Conservation (phyloP, 257 asterid species). For the Cynanchum wilfordii region DNA sequence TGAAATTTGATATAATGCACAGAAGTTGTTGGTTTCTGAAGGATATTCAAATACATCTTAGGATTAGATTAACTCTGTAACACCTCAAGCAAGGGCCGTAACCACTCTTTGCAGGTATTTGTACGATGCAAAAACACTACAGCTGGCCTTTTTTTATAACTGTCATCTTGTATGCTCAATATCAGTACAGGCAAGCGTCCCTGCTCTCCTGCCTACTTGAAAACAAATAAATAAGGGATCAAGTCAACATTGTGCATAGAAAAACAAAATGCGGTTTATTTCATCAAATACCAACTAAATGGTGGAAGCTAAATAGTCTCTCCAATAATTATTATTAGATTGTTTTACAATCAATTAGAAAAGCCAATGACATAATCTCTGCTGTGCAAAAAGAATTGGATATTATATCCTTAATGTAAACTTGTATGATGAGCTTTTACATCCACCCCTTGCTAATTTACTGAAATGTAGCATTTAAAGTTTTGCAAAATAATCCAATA, state of each 20-base stretch:
- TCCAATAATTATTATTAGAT: background rate
- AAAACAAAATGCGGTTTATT: background rate
- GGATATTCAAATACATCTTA: background rate
- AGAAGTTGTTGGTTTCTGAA: slow-evolving; percentile 15
- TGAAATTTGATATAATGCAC: slow-evolving; percentile 25
- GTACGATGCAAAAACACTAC: slow-evolving; percentile 87
- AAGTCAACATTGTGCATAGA: background rate
- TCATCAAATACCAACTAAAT: background rate
- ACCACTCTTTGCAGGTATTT: slow-evolving; percentile 86
- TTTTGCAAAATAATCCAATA: background rate
- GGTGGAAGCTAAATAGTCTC: background rate
- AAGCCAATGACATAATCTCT: background rate
- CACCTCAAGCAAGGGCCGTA: slow-evolving; percentile 89
- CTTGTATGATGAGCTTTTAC: background rate
- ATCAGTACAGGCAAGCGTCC: slow-evolving; percentile 81
- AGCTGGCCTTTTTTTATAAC: slow-evolving; percentile 56
- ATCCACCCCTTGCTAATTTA: background rate
- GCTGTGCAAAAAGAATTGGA: too few species aligned
- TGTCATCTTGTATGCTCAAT: slow-evolving; percentile 52
- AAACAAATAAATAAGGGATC: slow-evolving; percentile 5
- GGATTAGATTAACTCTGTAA: slow-evolving; percentile 13
- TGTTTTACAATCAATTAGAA: background rate
- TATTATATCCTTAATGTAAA: background rate
- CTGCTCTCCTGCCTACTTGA: slow-evolving; percentile 74
- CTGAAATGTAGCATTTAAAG: background rate